Percentiles rank a stretch among this genome's conserved stretches.
These are phyloP conservation scores for Kitagawia praeruptora DNA, from an alignment of 129 eudicot species.

Conservation along the genomic window DNA sequence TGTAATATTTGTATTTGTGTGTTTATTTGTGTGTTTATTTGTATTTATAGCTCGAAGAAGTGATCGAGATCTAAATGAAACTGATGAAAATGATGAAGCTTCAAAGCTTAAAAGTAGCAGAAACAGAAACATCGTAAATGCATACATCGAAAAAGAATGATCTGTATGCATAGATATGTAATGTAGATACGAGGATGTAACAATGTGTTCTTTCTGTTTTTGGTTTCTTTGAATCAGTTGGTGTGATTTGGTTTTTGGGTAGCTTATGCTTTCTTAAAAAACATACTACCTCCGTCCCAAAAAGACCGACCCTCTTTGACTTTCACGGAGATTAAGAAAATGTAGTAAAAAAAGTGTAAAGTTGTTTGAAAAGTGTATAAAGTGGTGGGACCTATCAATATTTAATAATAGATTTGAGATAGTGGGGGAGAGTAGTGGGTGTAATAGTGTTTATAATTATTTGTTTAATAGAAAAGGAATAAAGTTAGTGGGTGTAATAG, in stretches of 20 bases:
- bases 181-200: not conserved
- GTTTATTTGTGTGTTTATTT: not conserved
- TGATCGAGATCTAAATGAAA: conserved; percentile 60
- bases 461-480: no score
- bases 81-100: conserved; percentile 19
- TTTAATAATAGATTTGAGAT: no score
- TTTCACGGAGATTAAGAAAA: no score
- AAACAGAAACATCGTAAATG: conserved; percentile 11
- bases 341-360: no score
- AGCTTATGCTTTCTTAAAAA: not conserved
- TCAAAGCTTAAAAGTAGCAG: conserved; percentile 22
- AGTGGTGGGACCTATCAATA: no score
- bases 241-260: not conserved
- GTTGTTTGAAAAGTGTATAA: no score
- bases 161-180: no score
- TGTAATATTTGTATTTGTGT: conserved; percentile 11
- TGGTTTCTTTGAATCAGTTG: not conserved
- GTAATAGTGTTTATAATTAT: no score
- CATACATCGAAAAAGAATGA: conserved; percentile 27
- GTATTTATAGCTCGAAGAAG: conserved; percentile 42
- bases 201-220: not conserved
- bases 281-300: no score
- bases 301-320: no score
- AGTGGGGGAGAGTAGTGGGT: no score
- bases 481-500: no score